Conservation (phyloP, 495 filamentous ascomycete genomes). For the Bathelium albidoporum region DNA sequence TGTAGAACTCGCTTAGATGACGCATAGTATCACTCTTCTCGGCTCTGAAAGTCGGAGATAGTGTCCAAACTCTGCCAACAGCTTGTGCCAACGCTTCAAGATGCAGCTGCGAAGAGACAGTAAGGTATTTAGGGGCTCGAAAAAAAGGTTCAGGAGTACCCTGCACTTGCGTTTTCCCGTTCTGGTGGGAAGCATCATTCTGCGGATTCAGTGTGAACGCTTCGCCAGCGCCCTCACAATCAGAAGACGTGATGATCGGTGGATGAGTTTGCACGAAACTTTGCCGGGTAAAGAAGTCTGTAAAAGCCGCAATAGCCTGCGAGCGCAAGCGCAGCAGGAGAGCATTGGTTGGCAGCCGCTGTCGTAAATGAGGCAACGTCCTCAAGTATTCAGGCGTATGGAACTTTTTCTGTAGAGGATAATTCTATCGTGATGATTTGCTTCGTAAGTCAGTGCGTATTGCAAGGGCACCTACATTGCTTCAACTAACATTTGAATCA, state of each 20-base stretch:
- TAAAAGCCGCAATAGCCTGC: constrained; percentile 59
- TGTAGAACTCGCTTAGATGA: constrained; percentile 96
- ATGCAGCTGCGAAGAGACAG: constrained; percentile 90
- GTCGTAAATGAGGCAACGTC: constrained; percentile 77
- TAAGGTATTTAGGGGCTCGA: constrained; percentile 83
- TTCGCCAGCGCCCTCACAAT: constrained; percentile 94
- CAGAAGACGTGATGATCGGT: constrained; percentile 90
- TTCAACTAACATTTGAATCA: constrained; percentile 50
- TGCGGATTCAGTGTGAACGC: constrained; percentile 61
- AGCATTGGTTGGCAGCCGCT: constrained; percentile 72
- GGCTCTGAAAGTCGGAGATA: constrained; percentile 88
- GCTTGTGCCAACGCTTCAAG: constrained; percentile 85
- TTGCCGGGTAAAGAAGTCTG: constrained; percentile 55
- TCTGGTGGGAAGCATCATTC: constrained; percentile 15
- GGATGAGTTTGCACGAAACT: constrained; percentile 82
- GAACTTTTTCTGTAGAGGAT: constrained; percentile 89
- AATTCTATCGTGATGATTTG: constrained; percentile 45
- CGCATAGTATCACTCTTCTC: constrained; percentile 90
- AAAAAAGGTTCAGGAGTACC: constrained; percentile 49
- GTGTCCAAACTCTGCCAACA: constrained; percentile 82
- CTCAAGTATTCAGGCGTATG: constrained; percentile 83
- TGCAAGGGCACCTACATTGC: not conserved
- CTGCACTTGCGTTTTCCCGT: constrained; percentile 9
- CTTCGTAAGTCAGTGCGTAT: not conserved
- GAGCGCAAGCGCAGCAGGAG: constrained; percentile 77